Conservation (phyloP, 345 rosid species). For the Triadica sebifera region DNA sequence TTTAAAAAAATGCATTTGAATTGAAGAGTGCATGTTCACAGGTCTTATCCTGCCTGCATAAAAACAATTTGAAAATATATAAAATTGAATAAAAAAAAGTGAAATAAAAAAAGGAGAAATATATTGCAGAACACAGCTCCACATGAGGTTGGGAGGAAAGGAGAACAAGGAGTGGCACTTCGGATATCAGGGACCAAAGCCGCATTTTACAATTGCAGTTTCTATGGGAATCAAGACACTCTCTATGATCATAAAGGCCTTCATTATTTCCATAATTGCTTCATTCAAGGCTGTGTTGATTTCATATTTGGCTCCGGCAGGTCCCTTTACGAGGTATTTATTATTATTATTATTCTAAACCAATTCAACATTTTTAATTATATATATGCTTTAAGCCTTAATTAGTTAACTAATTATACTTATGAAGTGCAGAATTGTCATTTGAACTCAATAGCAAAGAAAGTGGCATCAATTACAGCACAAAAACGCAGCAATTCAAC, state of each 20-base stretch:
- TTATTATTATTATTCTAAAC: too few species aligned
- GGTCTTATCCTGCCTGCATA: background rate
- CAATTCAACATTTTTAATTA: background rate
- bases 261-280: constrained; percentile 65
- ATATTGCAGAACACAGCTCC: constrained; percentile 55
- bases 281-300: constrained; percentile 71
- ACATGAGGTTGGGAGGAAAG: constrained; percentile 46
- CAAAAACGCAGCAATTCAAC: constrained; percentile 47
- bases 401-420: too few species aligned
- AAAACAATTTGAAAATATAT: background rate
- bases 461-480: constrained; percentile 51
- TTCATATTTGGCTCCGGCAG: constrained; percentile 65
- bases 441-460: constrained; percentile 50
- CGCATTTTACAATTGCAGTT: constrained; percentile 66
- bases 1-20: too few species aligned
- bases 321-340: constrained; percentile 58
- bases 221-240: constrained; percentile 61
- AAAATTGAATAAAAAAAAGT: too few species aligned
- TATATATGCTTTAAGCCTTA: too few species aligned
- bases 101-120: background rate
- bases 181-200: constrained; percentile 66
- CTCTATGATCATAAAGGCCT: constrained; percentile 77
- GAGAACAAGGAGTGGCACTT: constrained; percentile 63
- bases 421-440: constrained; percentile 41
- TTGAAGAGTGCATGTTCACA: constrained; percentile 18